Conservation (phyloP, 768 basidiomycete species). For the Phylloporus rhodoxanthus region DNA sequence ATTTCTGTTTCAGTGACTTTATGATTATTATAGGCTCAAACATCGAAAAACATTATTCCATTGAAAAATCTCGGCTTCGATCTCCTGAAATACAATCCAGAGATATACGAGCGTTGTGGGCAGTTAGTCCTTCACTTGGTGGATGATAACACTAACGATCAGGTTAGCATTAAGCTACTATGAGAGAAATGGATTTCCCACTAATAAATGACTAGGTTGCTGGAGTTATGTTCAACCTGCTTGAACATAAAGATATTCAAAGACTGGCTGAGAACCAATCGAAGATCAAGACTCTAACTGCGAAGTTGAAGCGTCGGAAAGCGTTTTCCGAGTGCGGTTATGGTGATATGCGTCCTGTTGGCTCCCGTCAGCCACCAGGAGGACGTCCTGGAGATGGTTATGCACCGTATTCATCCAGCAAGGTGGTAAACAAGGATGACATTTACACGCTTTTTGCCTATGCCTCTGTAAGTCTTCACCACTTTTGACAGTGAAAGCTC, state of each 20-base stretch:
- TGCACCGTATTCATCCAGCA: background rate
- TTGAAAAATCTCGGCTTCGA: rapidly evolving
- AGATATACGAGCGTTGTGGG: background rate
- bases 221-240: background rate
- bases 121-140: background rate
- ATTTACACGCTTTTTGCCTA: background rate
- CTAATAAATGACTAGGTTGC: background rate
- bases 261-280: background rate
- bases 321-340: background rate
- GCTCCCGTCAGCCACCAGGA: background rate
- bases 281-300: background rate
- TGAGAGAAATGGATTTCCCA: background rate
- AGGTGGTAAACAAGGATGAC: background rate
- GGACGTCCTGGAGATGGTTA: slow-evolving; percentile 3
- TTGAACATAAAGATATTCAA: background rate
- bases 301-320: background rate
- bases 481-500: too few relatives aligned
- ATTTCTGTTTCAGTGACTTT: too few relatives aligned
- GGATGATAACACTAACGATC: background rate
- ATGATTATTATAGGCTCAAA: too few relatives aligned
- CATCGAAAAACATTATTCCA: background rate
- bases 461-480: background rate
- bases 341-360: background rate
- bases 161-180: background rate
- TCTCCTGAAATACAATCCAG: background rate